phyloP scores from a whole-genome alignment of 176 grass and related monocot genomes.

The Saccharum officinarum region DNA sequence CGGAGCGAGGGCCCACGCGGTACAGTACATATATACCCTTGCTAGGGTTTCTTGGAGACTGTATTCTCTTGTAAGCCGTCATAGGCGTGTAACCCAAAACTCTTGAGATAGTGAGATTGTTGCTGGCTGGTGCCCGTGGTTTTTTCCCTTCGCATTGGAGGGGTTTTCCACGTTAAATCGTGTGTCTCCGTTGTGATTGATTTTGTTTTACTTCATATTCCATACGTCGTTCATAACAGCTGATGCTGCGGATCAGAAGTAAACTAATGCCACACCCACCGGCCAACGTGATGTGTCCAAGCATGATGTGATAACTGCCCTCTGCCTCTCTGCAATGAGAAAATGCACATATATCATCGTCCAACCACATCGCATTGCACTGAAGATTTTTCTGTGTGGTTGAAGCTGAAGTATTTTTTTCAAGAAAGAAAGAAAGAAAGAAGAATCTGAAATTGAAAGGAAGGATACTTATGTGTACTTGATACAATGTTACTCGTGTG shows the following conservation, averaged over 20 bases:
- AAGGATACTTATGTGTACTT: not conserved
- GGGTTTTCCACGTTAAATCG: too few relatives aligned
- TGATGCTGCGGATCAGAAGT: conserved; percentile 5
- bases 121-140: too few relatives aligned
- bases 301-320: conserved; percentile 19
- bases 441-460: not conserved
- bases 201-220: too few relatives aligned
- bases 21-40: too few relatives aligned
- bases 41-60: too few relatives aligned
- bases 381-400: not conserved
- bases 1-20: too few relatives aligned
- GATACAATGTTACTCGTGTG: not conserved
- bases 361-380: not conserved
- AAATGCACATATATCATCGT: not conserved
- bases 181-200: too few relatives aligned
- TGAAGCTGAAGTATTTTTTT: not conserved
- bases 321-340: not conserved
- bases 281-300: conserved; percentile 35
- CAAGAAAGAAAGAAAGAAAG: not conserved
- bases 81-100: too few relatives aligned
- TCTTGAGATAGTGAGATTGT: too few relatives aligned
- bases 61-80: too few relatives aligned
- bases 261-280: conserved; percentile 46
- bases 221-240: too few relatives aligned
- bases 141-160: too few relatives aligned